These are phyloP conservation scores for Colletotrichum sp. DNA, from an alignment of 2,329 filamentous ascomycete species.

Conservation along the genomic window DNA sequence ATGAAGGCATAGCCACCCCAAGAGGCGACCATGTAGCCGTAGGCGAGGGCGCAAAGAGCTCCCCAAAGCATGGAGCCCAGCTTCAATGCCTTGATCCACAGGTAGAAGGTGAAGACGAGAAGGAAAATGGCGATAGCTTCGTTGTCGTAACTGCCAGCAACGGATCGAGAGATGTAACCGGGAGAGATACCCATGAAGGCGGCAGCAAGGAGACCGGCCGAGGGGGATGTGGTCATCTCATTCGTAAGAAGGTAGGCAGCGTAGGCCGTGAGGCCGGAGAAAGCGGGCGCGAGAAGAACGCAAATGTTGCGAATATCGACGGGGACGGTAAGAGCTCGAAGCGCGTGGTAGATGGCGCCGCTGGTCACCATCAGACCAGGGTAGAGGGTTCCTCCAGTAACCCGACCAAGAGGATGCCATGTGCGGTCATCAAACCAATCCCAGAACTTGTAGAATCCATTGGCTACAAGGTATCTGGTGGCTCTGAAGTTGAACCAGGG, in stretches of 20 bases:
- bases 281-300: constrained; percentile 92
- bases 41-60: constrained; percentile 91
- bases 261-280: constrained; percentile 91
- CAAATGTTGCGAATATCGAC: constrained; percentile 99
- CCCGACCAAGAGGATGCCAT: constrained; percentile 98
- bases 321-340: constrained; percentile 86
- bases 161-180: constrained; percentile 96
- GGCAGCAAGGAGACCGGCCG: constrained; percentile 92
- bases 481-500: constrained; percentile 99
- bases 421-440: constrained; percentile 99
- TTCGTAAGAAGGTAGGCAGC: constrained; percentile 95
- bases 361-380: constrained; percentile 99
- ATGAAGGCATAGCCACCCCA: constrained; percentile 99
- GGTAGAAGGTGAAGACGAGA: constrained; percentile 96
- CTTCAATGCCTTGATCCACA: constrained; percentile 99
- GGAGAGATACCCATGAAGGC: constrained; percentile 97
- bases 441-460: constrained; percentile 99
- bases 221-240: constrained; percentile 95
- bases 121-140: constrained; percentile 99
- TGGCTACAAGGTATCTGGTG: constrained; percentile 94
- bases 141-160: constrained; percentile 98
- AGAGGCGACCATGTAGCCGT: constrained; percentile 99
- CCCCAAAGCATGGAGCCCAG: constrained; percentile 97
- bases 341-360: constrained; percentile 92
- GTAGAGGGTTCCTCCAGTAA: constrained; percentile 98